phyloP scores from a whole-genome alignment of 2,329 filamentous ascomycete genomes.

The Xylaria sp. region DNA sequence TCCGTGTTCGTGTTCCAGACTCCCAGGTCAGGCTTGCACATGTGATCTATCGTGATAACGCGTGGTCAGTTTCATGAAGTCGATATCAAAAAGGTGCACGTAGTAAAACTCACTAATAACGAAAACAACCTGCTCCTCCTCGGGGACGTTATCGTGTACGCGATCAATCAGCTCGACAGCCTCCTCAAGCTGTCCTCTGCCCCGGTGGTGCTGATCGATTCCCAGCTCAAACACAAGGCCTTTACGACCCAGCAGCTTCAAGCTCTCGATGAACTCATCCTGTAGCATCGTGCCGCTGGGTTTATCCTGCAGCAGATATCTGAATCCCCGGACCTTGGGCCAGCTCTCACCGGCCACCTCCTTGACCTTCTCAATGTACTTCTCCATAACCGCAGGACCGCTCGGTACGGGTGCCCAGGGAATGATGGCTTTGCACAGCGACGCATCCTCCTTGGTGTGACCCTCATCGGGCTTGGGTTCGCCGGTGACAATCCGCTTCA shows the following conservation, averaged over 20 bases:
- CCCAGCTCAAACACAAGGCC: conserved; percentile 76
- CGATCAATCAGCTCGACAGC: conserved; percentile 62
- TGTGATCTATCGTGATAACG: conserved; percentile 68
- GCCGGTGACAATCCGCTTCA: conserved; percentile 61
- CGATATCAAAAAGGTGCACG: neutral
- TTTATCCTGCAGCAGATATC: conserved; percentile 79
- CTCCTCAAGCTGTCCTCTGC: conserved; percentile 68
- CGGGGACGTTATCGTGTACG: conserved; percentile 56
- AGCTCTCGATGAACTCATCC: conserved; percentile 57
- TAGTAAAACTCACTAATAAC: conserved; percentile 58
- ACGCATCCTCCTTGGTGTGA: conserved; percentile 46
- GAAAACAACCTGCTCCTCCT: conserved; percentile 57
- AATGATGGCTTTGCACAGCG: conserved; percentile 63
- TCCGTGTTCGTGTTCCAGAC: conserved; percentile 52
- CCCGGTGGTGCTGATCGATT: conserved; percentile 73
- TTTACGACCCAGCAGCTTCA: conserved; percentile 59
- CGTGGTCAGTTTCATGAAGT: conserved; percentile 6
- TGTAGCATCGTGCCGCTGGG: conserved; percentile 59
- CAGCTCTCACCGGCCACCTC: conserved; percentile 59
- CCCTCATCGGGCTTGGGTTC: conserved; percentile 52
- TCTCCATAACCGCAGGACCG: conserved; percentile 52
- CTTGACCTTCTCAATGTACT: conserved; percentile 60
- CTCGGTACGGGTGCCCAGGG: conserved; percentile 81
- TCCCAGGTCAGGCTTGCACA: conserved; percentile 79
- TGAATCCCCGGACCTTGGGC: conserved; percentile 67